A percentile compares a stretch with the other conserved stretches of the same genome.
Evolutionary conservation across 176 grass and related monocot genomes (phyloP).

Genomic region (Carex cristatella): DNA sequence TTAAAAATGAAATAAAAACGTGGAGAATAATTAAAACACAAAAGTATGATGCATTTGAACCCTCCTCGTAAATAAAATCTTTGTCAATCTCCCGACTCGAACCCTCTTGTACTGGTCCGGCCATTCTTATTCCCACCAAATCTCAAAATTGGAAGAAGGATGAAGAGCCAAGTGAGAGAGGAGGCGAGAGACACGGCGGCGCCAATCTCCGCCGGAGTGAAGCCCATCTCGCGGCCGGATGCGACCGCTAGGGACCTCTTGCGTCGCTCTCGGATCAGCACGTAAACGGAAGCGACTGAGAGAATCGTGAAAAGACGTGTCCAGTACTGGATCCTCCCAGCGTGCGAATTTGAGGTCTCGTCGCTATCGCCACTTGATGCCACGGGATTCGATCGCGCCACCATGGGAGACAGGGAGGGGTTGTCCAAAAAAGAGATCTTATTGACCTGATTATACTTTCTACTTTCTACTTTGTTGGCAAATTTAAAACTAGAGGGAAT

Average conservation of each 20-base stretch:
- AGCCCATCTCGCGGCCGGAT: neutral
- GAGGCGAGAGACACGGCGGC: slow-evolving; percentile 15
- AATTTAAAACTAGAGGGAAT: too few relatives aligned
- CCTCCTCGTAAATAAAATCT: neutral
- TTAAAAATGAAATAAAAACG: too few relatives aligned
- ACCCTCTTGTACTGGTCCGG: neutral
- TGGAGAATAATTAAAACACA: too few relatives aligned
- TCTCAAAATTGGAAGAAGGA: neutral
- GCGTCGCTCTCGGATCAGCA: slow-evolving; percentile 10
- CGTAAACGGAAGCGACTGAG: slow-evolving; percentile 27
- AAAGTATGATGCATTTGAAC: too few relatives aligned
- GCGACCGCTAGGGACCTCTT: neutral
- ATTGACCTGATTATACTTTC: neutral
- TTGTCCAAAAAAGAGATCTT: neutral
- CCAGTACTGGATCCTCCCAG: slow-evolving; percentile 13
- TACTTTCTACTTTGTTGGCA: too few relatives aligned
- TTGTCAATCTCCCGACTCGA: neutral
- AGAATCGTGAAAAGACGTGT: slow-evolving; percentile 18
- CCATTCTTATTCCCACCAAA: neutral
- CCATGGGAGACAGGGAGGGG: neutral
- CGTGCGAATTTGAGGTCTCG: neutral
- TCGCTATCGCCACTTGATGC: neutral
- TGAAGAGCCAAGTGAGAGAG: slow-evolving; percentile 21
- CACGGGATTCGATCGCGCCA: neutral
- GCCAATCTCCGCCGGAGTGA: slow-evolving; percentile 17